These are phyloP conservation scores for Agapanthus africanus DNA, from an alignment of 106 monocot species.

Conservation along the genomic window DNA sequence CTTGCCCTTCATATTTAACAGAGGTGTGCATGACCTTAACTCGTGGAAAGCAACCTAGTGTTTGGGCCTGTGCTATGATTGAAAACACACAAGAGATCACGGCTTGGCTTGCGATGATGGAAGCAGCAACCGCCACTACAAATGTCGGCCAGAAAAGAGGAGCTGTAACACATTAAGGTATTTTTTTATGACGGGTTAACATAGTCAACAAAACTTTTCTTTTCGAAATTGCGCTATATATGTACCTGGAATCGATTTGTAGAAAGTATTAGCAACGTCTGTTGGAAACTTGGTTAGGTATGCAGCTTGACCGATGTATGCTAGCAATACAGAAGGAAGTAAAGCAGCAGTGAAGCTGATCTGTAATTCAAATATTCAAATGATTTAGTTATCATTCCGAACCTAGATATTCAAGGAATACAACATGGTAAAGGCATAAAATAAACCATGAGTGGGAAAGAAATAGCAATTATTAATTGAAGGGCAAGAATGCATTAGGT, in stretches of 20 bases:
- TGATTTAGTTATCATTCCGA: not conserved
- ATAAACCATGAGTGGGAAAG: no score
- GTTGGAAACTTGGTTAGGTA: conserved; percentile 49
- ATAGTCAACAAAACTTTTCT: not conserved
- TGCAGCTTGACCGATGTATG: conserved; percentile 71
- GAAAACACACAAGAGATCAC: conserved; percentile 64
- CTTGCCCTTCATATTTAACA: conserved; percentile 50
- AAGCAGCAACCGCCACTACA: conserved; percentile 42
- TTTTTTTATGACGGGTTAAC: not conserved
- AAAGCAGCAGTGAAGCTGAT: conserved; percentile 48
- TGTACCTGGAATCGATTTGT: conserved; percentile 66
- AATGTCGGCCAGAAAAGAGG: conserved; percentile 67
- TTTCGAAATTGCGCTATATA: not conserved
- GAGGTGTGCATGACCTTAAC: conserved; percentile 65
- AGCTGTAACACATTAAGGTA: conserved; percentile 17
- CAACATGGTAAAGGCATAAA: not conserved
- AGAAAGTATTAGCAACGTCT: conserved; percentile 46
- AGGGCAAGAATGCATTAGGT: not conserved
- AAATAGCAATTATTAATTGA: no score
- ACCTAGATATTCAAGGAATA: not conserved
- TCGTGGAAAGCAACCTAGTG: conserved; percentile 63
- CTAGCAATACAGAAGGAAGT: conserved; percentile 50
- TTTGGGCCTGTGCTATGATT: conserved; percentile 49
- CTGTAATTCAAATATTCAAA: conserved; percentile 22
- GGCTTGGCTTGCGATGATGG: conserved; percentile 76